Percentiles rank a stretch among this genome's conserved stretches.
Conservation (phyloP, 352 stramenopile species). For the Lagenidium sp. region DNA sequence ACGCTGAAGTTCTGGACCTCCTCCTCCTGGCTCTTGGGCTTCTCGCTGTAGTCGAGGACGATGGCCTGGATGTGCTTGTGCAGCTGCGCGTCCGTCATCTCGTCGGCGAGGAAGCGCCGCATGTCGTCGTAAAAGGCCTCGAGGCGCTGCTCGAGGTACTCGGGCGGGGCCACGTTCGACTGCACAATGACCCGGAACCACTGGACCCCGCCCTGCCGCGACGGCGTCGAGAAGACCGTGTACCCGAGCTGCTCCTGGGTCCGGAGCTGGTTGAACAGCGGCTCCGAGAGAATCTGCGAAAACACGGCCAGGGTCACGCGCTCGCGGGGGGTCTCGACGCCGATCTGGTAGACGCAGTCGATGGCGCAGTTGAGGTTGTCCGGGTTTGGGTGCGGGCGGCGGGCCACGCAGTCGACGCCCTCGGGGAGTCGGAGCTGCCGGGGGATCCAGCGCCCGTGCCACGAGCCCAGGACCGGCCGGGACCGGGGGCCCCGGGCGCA, state of each 20-base stretch:
- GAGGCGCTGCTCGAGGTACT: slow-evolving; percentile 58
- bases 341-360: slow-evolving; percentile 43
- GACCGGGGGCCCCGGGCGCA: slow-evolving; percentile 7
- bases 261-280: slow-evolving; percentile 50
- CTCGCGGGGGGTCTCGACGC: slow-evolving; percentile 21
- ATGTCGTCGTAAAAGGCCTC: slow-evolving; percentile 48
- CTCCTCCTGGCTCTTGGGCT: slow-evolving; percentile 60
- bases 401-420: slow-evolving; percentile 20
- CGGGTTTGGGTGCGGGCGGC: slow-evolving; percentile 24
- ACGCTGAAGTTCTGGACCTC: slow-evolving; percentile 40
- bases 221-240: slow-evolving; percentile 50
- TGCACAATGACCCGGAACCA: slow-evolving; percentile 74
- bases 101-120: slow-evolving; percentile 17
- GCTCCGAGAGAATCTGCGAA: slow-evolving; percentile 45
- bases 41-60: slow-evolving; percentile 53
- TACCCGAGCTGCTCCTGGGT: slow-evolving; percentile 69
- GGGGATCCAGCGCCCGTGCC: slow-evolving; percentile 15
- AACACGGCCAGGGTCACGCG: slow-evolving; percentile 42
- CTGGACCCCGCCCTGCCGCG: slow-evolving; percentile 30
- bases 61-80: slow-evolving; percentile 57
- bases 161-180: slow-evolving; percentile 55
- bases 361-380: slow-evolving; percentile 53
- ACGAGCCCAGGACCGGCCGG: slow-evolving; percentile 14
- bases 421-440: slow-evolving; percentile 19
- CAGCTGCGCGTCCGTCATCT: slow-evolving; percentile 19